These are phyloP conservation scores for Emmonsiellopsis sp. DNA, from an alignment of 2,329 filamentous ascomycete species.

Conservation along the genomic window DNA sequence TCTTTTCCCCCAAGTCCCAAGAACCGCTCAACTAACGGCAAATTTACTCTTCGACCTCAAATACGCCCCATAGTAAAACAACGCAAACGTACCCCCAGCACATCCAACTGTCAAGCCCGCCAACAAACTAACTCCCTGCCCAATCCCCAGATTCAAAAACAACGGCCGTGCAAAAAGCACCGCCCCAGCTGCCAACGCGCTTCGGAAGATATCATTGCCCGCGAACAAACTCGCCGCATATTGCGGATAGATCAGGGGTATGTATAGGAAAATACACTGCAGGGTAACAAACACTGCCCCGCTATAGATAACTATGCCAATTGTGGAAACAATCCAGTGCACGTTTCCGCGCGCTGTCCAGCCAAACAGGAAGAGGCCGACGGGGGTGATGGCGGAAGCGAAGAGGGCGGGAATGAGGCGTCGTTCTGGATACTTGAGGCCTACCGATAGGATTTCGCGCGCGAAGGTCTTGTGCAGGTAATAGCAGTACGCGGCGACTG, in stretches of 20 bases:
- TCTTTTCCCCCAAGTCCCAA: no score
- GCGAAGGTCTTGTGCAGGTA: constrained; percentile 47
- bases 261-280: constrained; percentile 34
- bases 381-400: constrained; percentile 44
- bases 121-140: constrained; percentile 19
- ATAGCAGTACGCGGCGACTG: constrained; percentile 38
- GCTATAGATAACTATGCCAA: constrained; percentile 34
- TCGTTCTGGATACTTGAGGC: constrained; percentile 42
- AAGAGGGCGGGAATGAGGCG: constrained; percentile 46
- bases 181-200: constrained; percentile 23
- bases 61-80: constrained; percentile 49
- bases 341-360: constrained; percentile 19
- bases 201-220: constrained; percentile 25
- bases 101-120: constrained; percentile 28
- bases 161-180: constrained; percentile 23
- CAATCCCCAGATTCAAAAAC: constrained; percentile 20
- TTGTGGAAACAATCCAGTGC: constrained; percentile 28
- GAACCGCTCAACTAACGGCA: constrained; percentile 23
- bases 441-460: constrained; percentile 40
- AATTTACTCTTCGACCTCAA: constrained; percentile 51
- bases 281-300: constrained; percentile 29
- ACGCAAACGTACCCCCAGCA: constrained; percentile 48
- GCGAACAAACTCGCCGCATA: constrained; percentile 28
- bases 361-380: constrained; percentile 49
- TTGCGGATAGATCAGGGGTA: constrained; percentile 24